A percentile compares a stretch with the other conserved stretches of the same genome.
Evolutionary conservation across 192 early-diverging fungal species (phyloP).

Genomic region (Backusella macrospora): DNA sequence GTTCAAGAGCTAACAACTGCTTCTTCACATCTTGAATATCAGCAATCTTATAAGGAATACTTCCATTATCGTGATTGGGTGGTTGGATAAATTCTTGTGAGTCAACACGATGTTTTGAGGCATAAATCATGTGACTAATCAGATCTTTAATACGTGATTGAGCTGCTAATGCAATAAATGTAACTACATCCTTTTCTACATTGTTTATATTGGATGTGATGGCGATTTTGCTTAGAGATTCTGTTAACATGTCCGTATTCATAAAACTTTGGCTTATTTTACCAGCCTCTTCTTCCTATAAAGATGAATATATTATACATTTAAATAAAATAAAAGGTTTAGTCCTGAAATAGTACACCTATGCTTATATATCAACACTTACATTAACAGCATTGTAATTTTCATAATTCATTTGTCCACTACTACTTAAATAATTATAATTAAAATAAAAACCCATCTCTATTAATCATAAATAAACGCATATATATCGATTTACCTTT

Average conservation of each 20-base stretch:
- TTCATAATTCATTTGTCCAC: constrained; percentile 1
- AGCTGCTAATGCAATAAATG: constrained; percentile 68
- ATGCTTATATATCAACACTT: not conserved
- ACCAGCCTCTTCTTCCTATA: constrained; percentile 3
- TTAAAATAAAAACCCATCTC: not conserved
- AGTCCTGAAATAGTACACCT: too few species aligned
- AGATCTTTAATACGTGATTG: constrained; percentile 66
- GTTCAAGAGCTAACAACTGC: constrained; percentile 72
- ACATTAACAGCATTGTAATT: not conserved
- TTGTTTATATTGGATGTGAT: constrained; percentile 30
- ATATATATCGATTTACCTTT: not conserved
- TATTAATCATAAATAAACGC: not conserved
- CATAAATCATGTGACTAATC: constrained; percentile 68
- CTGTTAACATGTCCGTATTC: constrained; percentile 41
- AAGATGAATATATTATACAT: not conserved
- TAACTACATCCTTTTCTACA: constrained; percentile 61
- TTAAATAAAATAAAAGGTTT: too few species aligned
- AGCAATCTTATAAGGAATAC: constrained; percentile 67
- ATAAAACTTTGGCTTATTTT: constrained; percentile 48
- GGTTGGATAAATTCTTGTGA: constrained; percentile 67
- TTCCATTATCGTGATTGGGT: constrained; percentile 52
- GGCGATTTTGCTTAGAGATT: constrained; percentile 31
- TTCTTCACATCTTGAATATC: constrained; percentile 69
- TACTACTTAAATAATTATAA: not conserved
- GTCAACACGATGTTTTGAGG: constrained; percentile 70